Base-by-base conservation (phyloP, 1,284 basidiomycete species). In the Anthracocystis walkeri region DNA sequence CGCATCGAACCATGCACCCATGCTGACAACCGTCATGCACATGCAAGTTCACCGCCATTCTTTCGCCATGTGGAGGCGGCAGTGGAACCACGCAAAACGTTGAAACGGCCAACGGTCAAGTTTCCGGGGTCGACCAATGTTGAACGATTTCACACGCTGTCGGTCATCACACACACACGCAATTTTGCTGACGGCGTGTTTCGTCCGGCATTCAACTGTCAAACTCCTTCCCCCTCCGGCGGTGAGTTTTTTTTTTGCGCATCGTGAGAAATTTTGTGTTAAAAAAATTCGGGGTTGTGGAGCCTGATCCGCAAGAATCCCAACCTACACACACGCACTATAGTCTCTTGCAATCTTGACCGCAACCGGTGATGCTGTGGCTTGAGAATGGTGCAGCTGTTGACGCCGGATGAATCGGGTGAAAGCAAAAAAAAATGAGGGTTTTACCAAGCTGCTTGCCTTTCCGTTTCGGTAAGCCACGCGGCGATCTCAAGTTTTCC, bases 201-300 rank as follows among this genome's bases (percentile, higher is more conserved):
- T 10, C n/a, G 8, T 27, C 11, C 50, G 50, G 50, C 50, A 52
- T 52, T 52, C 33, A 52, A 11, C 35, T 52, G 50, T 52, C 50
- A 52, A 29, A 38, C 6, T 33, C 6, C 33, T 10, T 33, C 2
- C 2, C 18, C 12, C n/a, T 7, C 20, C 49, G 20, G 49, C 49
- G 49, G 29, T 7, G 8, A 23, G 16, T 16, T 27, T 18, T 2
- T 45, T 23, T 45, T 48, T 7, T 18, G 29, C 29, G 29, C 33
- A 33, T 33, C 33, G 33, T 33, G 33, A 33, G 33, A 33, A 33
- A 8, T 33, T 33, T 33, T 33, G 11, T 29, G 29, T 6, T 35
- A 50, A 33, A 52, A 18, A 27, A 31, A 49, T 31, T n/a, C 18
- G 50, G 50, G 50, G 50, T 52, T 38, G 33, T 51, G 31, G 33